phyloP scores from a whole-genome alignment of 2,329 filamentous ascomycete species.

The Ophiosphaerella herpotricha region DNA sequence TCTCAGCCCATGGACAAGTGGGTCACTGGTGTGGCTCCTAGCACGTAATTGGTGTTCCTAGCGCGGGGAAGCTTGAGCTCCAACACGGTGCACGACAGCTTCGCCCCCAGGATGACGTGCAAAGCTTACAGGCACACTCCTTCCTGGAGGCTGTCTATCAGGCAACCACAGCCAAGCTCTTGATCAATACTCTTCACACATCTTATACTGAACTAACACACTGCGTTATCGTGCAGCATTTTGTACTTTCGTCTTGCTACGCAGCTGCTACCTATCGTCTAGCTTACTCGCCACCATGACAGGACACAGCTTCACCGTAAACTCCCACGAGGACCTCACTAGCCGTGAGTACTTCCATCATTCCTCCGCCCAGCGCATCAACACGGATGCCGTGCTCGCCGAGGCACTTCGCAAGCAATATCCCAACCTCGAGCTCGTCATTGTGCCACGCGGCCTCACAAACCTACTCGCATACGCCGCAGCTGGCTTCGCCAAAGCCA shows the following conservation, averaged over 20 bases:
- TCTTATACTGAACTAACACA: neutral
- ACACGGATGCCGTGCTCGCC: slow-evolving; percentile 51
- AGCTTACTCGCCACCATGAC: slow-evolving; percentile 24
- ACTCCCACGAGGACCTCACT: slow-evolving; percentile 41
- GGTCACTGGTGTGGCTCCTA: neutral
- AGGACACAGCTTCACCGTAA: slow-evolving; percentile 26
- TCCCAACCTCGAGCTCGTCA: slow-evolving; percentile 50
- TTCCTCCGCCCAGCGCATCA: slow-evolving; percentile 48
- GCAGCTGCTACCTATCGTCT: too few relatives aligned
- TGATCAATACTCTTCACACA: neutral
- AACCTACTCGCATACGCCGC: slow-evolving; percentile 50
- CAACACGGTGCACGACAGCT: neutral
- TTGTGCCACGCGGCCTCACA: slow-evolving; percentile 40
- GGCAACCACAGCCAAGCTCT: slow-evolving; percentile 5
- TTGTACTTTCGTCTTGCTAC: too few relatives aligned
- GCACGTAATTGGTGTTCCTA: neutral
- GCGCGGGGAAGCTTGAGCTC: slow-evolving; percentile 4
- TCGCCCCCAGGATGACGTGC: slow-evolving; percentile 2
- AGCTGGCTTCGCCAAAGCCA: slow-evolving; percentile 48
- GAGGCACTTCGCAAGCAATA: slow-evolving; percentile 53
- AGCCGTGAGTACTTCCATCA: slow-evolving; percentile 51
- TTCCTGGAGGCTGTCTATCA: slow-evolving; percentile 6
- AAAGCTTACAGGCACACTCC: slow-evolving; percentile 3
- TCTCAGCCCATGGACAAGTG: neutral
- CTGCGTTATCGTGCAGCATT: too few relatives aligned